Conservation (phyloP, 1,284 basidiomycete species). For the Tylopilus sp. region DNA sequence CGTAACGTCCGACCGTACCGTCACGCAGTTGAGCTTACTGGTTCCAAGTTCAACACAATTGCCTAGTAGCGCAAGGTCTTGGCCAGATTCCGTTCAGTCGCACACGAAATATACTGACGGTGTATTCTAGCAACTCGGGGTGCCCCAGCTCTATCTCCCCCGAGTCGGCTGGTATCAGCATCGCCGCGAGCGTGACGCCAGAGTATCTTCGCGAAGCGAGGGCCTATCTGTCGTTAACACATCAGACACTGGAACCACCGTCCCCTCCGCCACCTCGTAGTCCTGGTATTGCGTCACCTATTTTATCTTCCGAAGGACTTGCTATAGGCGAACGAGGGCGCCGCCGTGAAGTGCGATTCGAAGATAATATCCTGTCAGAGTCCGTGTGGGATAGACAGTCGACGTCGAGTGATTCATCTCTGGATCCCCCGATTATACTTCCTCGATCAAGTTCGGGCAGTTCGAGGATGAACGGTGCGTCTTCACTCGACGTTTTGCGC, state of each 20-base stretch:
- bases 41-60: constrained; percentile 23
- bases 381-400: constrained; percentile 33
- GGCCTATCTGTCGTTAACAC: constrained; percentile 32
- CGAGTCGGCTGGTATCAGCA: constrained; percentile 32
- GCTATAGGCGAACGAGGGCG: constrained; percentile 28
- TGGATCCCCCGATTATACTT: constrained; percentile 26
- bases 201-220: constrained; percentile 34
- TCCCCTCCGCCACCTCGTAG: constrained; percentile 17
- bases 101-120: constrained; percentile 6
- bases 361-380: constrained; percentile 34
- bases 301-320: constrained; percentile 32
- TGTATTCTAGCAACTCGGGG: constrained; percentile 22
- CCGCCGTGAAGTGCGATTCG: constrained; percentile 35
- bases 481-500: not conserved
- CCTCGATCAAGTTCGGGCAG: constrained; percentile 12
- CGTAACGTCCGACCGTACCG: constrained; percentile 8
- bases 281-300: constrained; percentile 27
- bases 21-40: constrained; percentile 31
- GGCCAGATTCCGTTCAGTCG: not conserved
- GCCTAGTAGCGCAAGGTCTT: constrained; percentile 18
- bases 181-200: constrained; percentile 34
- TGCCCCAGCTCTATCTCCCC: constrained; percentile 35
- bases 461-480: constrained; percentile 21
- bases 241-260: constrained; percentile 13
- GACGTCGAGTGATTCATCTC: constrained; percentile 31